Evolutionary conservation across 2,329 filamentous ascomycete species (phyloP), one percentile per base, ranked within the genome.

Genomic region (Helotiales sp.): DNA sequence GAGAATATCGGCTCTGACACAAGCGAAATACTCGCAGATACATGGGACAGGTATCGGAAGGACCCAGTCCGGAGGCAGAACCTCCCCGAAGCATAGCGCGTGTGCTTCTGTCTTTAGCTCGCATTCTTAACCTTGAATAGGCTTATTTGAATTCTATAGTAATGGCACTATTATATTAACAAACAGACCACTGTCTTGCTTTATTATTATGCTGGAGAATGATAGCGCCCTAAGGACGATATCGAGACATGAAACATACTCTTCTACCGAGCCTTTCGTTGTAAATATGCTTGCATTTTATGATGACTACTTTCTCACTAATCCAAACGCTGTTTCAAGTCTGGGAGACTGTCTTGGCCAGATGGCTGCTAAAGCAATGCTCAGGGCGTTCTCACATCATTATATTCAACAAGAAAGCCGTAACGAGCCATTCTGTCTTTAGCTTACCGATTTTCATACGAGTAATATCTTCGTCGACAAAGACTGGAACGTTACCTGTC

Each of bases 381-480:
- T 77, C 6, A 69, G 75, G 30, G 58, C 67, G 11, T 54, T 76
- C 3, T 74, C 77, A 17, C 69, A 74, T 66, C 70, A 74, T 59
- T 75, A 76, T 55, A 70, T 78, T 52, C 61, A 67, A 61, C 72
- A 65, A 7, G 49, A 73, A 54, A 52, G 34, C 15, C 72, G 77
- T 20, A 65, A 74, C 61, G 74, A 76, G 1, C 76, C 75, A 8
- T 78, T 75, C 57, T 20, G 71, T 62, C 73, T 77, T 59, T 62
- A 70, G 20, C 58, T 80, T 45, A 78, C 76, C 22, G 76, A 80
- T 63, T 65, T 80, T 17, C 73, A 79, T 68, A 64, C 55, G 24
- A 76, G 77, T 43, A 80, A 80, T 55, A 75, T 81, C 30, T 74
- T 80, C 30, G 76, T 80, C 11, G 77, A 80, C 63, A 60, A 78